Evolutionary conservation across 768 basidiomycete genomes (phyloP), one percentile per base, ranked within the genome.

Genomic region (Dioszegia crocea): DNA sequence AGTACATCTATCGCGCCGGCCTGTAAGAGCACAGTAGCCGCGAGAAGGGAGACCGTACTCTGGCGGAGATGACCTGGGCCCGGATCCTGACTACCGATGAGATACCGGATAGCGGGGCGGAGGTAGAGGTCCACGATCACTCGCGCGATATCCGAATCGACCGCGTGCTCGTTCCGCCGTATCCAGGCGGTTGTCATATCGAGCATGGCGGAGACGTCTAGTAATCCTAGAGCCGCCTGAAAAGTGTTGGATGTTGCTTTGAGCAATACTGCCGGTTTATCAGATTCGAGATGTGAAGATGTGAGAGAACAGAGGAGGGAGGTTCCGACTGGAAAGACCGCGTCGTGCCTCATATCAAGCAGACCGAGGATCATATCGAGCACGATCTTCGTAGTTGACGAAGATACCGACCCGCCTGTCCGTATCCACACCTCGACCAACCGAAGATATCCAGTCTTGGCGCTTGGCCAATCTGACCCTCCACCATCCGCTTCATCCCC

Each of bases 141-240:
- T 0, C 45, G 11, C 14, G 68, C 63, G 21, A 58, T 57, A 4
- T 65, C 61, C 1, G 21, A 9, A 24, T 68, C 63, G 1, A 66
- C 30, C 1, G 53, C 47, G 41, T 55, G 62, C 8, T 44, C 21
- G 3, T 65, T 54, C 9, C 51, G 56, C 29, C 47, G 31, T 29
- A 74, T 64, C 29, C 70, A 53, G 1, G 8, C 23, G 3, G 63
- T 63, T 33, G 72, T 65, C 12, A 52, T 59, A 30, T 67, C 65
- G 12, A 74, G 57, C 6, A 70, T 23, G 19, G 63, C 66, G 0
- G 70, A 70, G 33, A 74, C 62, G 43, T 71, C 70, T n/a, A 74
- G 63, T 0, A 63, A 49, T 9, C 62, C 57, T 21, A 68, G 53
- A 48, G 63, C 65, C 29, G 46, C 51, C n/a, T 60, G 31, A 38